A percentile compares a stretch with the other conserved stretches of the same genome.
Evolutionary conservation across 2,329 filamentous ascomycete genomes (phyloP).

Genomic region (Fusarium anguioides): DNA sequence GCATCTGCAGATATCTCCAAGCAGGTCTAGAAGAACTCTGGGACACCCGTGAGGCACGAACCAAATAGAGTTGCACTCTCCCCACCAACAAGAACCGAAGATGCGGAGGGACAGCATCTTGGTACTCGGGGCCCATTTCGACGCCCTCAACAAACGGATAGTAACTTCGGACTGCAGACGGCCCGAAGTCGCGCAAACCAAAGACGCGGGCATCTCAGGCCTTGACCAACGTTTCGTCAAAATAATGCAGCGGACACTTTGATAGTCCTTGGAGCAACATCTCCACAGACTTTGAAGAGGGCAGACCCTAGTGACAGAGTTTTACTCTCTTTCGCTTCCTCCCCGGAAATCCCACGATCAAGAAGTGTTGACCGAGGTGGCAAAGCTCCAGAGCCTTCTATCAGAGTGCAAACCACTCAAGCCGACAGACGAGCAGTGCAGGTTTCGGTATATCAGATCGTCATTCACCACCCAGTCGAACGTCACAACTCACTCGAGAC

Average conservation of each 20-base stretch:
- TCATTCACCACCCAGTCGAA: background rate
- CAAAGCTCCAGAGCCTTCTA: background rate
- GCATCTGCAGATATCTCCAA: background rate
- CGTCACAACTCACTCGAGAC: background rate
- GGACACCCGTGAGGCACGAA: background rate
- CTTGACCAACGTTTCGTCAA: background rate
- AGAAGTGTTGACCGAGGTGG: background rate
- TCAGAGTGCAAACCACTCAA: background rate
- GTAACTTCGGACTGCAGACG: background rate
- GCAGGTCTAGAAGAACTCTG: background rate
- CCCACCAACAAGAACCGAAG: background rate
- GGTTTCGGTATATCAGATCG: background rate
- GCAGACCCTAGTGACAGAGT: background rate
- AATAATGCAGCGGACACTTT: background rate
- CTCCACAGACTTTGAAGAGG: background rate
- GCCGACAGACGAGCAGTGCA: background rate
- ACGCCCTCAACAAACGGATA: background rate
- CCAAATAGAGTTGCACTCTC: background rate
- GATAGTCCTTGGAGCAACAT: background rate
- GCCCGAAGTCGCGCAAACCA: slow-evolving; percentile 1
- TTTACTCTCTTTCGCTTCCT: background rate
- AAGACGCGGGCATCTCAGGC: background rate
- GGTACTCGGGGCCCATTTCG: background rate
- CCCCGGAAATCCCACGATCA: background rate
- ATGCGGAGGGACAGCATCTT: background rate